Percentiles rank a stretch among this genome's conserved stretches.
Evolutionary conservation across 208 protist species (phyloP).

Genomic region (Phytomonas sp.): DNA sequence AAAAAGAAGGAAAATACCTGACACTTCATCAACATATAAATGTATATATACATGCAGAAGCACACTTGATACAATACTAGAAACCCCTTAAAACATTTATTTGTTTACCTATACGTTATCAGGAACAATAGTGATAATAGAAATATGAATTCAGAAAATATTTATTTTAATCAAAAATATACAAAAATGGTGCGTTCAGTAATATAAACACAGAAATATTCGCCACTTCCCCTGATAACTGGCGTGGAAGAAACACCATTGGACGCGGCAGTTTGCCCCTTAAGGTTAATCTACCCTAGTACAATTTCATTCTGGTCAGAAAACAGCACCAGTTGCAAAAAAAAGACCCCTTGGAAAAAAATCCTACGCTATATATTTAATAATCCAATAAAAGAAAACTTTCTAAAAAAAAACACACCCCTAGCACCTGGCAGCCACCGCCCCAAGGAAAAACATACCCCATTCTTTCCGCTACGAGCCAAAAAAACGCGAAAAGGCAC

Average conservation of each 20-base stretch:
- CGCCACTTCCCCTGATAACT: not conserved
- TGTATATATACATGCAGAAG: not conserved
- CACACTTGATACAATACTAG: not conserved
- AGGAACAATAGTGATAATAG: not conserved
- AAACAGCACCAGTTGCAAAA: not conserved
- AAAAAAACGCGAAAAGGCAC: no score
- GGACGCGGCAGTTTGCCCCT: not conserved
- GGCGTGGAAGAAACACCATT: not conserved
- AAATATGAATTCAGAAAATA: not conserved
- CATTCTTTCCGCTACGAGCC: no score
- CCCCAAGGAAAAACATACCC: no score
- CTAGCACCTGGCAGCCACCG: no score
- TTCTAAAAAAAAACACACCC: no score
- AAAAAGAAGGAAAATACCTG: no score
- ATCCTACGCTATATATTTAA: no score
- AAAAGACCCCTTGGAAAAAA: not conserved
- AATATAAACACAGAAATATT: not conserved
- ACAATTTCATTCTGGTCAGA: slow-evolving; percentile 1
- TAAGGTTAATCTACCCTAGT: not conserved
- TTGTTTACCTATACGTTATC: not conserved
- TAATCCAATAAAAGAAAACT: no score
- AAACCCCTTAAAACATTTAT: not conserved
- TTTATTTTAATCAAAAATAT: not conserved
- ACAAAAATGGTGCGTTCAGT: not conserved
- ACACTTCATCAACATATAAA: no score